phyloP scores from a whole-genome alignment of 805 yeast genomes.

The Cyberlindnera euphorbiiphila region DNA sequence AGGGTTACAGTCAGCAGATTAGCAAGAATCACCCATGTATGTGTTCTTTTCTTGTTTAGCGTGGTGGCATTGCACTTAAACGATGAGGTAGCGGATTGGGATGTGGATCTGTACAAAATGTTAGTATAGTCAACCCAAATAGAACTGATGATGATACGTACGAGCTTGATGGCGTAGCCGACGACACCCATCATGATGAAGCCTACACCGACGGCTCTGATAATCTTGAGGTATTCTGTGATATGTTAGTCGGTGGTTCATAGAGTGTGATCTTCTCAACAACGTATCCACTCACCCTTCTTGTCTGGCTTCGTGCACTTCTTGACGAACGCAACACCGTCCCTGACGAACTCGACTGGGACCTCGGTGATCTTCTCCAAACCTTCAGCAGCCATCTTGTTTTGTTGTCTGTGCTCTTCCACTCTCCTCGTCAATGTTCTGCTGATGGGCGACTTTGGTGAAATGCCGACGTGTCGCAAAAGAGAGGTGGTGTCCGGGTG shows the following conservation, averaged over 20 bases:
- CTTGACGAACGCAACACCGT: slow-evolving; percentile 82
- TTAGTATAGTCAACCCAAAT: slow-evolving; percentile 8
- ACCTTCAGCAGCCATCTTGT: slow-evolving; percentile 46
- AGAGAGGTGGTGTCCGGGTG: slow-evolving; percentile 7
- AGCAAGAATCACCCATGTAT: not conserved
- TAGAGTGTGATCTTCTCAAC: no score
- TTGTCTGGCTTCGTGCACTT: slow-evolving; percentile 91
- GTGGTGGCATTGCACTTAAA: no score
- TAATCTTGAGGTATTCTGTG: slow-evolving; percentile 75
- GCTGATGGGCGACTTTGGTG: no score
- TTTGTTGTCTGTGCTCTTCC: not conserved
- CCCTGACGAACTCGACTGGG: slow-evolving; percentile 87
- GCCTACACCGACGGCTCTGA: slow-evolving; percentile 96
- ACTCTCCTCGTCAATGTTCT: no score
- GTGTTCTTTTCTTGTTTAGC: not conserved
- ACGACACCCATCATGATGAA: slow-evolving; percentile 97
- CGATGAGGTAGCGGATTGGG: slow-evolving; percentile 94
- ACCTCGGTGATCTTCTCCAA: slow-evolving; percentile 78
- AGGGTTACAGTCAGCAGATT: not conserved
- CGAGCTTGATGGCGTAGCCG: slow-evolving; percentile 90
- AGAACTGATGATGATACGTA: slow-evolving; percentile 28
- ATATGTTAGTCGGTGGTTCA: slow-evolving; percentile 7
- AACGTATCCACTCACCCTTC: slow-evolving; percentile 66
- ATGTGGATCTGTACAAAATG: slow-evolving; percentile 55
- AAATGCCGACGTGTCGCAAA: slow-evolving; percentile 16